phyloP scores from a whole-genome alignment of 345 rosid species.

The Euphorbia lathyris region DNA sequence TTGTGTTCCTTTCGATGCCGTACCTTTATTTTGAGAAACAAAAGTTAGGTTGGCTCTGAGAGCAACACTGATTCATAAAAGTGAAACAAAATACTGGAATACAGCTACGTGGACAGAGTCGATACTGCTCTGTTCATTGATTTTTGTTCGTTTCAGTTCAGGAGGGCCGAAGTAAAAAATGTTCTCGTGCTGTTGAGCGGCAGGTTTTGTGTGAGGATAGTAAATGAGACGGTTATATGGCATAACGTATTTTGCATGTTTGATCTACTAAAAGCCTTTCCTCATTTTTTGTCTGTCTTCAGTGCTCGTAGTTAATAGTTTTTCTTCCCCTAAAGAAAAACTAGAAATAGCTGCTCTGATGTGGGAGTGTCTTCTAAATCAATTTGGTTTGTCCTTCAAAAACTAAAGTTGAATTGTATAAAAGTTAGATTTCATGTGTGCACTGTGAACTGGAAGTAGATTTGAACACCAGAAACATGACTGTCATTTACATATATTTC shows the following conservation, averaged over 20 bases:
- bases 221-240: not conserved
- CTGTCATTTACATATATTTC: not conserved
- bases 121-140: not conserved
- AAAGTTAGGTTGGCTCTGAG: not conserved
- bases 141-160: not conserved
- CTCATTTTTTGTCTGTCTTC: not conserved
- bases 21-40: not conserved
- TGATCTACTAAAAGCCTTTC: not conserved
- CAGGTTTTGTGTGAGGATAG: not conserved
- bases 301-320: not conserved
- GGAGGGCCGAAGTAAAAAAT: no score
- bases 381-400: not conserved
- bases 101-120: not conserved
- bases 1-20: no score
- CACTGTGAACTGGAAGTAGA: not conserved
- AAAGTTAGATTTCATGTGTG: not conserved
- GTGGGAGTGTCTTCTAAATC: not conserved
- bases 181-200: not conserved
- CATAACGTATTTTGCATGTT: not conserved
- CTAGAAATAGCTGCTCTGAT: not conserved
- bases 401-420: not conserved
- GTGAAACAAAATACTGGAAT: not conserved
- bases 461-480: not conserved
- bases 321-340: not conserved
- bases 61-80: not conserved